phyloP scores from a whole-genome alignment of 495 filamentous ascomycete genomes.

The Copromyces sp. region DNA sequence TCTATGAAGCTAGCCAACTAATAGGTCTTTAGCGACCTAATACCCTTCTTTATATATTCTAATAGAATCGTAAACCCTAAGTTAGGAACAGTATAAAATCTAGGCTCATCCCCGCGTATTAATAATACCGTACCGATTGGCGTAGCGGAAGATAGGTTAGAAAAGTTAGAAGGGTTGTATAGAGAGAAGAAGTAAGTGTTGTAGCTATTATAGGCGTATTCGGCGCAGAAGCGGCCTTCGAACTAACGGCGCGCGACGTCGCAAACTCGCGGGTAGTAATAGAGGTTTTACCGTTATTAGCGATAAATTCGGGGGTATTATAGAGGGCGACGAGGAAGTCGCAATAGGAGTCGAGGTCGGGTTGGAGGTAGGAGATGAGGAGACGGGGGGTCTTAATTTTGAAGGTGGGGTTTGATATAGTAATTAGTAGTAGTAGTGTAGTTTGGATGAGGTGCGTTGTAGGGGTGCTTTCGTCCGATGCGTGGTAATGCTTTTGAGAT shows the following conservation, averaged over 20 bases:
- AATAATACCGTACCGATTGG: conserved; percentile 23
- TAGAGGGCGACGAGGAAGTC: conserved; percentile 28
- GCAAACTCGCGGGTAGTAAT: conserved; percentile 18
- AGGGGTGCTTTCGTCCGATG: not conserved
- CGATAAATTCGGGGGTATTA: conserved; percentile 26
- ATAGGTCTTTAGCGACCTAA: no score
- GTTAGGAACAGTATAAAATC: conserved; percentile 21
- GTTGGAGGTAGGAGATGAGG: conserved; percentile 22
- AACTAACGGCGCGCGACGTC: conserved; percentile 17
- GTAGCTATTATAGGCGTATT: conserved; percentile 21
- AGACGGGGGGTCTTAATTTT: conserved; percentile 25
- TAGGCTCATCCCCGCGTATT: conserved; percentile 18
- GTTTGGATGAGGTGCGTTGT: not conserved
- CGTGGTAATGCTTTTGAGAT: not conserved
- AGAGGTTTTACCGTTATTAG: conserved; percentile 13
- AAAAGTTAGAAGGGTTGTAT: not conserved
- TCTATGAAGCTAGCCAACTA: no score
- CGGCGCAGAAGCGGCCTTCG: conserved; percentile 8
- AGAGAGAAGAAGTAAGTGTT: conserved; percentile 24
- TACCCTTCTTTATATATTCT: conserved; percentile 25
- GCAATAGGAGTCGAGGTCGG: conserved; percentile 19
- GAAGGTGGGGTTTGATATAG: conserved; percentile 15
- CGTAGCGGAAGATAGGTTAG: not conserved
- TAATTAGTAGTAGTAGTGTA: not conserved
- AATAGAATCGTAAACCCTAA: conserved; percentile 27